Base-by-base conservation (phyloP, 129 eudicot species). In the Tagetes erecta region DNA sequence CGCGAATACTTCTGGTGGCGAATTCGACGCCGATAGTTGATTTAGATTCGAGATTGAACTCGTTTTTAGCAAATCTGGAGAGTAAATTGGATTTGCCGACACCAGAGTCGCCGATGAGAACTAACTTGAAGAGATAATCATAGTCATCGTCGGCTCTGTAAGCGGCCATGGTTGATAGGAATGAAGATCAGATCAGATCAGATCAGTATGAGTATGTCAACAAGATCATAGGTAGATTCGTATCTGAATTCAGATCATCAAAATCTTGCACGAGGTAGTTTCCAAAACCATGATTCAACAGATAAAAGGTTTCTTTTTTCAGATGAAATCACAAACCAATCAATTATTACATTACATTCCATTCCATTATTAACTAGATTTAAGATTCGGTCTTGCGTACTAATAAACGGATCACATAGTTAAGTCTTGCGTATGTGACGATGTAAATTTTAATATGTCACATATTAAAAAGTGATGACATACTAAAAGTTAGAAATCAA, bases 1-100 rank as follows among this genome's bases (percentile, higher is more conserved):
- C 69, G 2, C 69, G 69, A n/a, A 64, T 64, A 40, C 69, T 64
- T 64, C 69, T 64, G 46, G 69, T 64, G 47, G 69, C 69, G 47
- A 64, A 64, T 64, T 64, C 69, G 13, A 64, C 69, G 69, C 69
- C 69, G 49, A 64, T 64, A 0, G 69, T 64, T 3, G 69, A 64
- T 49, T 64, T 64, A 11, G 69, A 64, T 39, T 64, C 69, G 35
- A 64, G 69, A 64, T 64, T 64, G 33, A 64, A 64, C 69, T 64
- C 69, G 69, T 64, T 39, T 14, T 59, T 59, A 10, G 66, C 66
- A 11, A 59, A 59, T 59, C 66, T 34, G 2, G 41, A 59, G 0
- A 59, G n/a, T 11, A 59, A 59, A 6, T 59, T 59, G 3, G 66
- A 59, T 59, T 59, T 59, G 8, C 66, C 66, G 41, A 59, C 66